Evolutionary conservation across 306 rosid species (phyloP).

Genomic region (Senna siamea): DNA sequence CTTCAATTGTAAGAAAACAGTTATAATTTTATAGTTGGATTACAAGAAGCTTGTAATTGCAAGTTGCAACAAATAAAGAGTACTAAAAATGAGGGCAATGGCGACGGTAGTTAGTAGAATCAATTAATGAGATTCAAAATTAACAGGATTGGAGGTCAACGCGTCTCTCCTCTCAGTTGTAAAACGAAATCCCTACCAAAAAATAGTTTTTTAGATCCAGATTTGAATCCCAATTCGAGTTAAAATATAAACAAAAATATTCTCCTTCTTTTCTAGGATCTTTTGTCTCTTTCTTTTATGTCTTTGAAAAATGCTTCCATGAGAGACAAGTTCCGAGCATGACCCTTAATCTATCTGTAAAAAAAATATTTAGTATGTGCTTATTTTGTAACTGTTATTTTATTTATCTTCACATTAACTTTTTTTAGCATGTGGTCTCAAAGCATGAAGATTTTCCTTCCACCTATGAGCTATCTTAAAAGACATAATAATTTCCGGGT

Average conservation of each 20-base stretch:
- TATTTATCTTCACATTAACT: neutral
- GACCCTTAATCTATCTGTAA: neutral
- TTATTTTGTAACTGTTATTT: too few relatives aligned
- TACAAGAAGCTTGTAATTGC: constrained; percentile 25
- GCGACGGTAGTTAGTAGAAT: too few relatives aligned
- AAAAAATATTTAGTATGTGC: neutral
- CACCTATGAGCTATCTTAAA: neutral
- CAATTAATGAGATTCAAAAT: too few relatives aligned
- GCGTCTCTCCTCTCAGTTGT: neutral
- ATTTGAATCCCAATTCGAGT: neutral
- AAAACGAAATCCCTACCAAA: neutral
- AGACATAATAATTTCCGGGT: neutral
- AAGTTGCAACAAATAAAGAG: constrained; percentile 32
- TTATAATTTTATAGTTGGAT: constrained; percentile 12
- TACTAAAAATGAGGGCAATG: too few relatives aligned
- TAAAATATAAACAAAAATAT: too few relatives aligned
- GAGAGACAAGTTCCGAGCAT: neutral
- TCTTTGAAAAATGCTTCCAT: neutral
- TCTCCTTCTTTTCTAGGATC: neutral
- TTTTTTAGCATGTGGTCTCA: neutral
- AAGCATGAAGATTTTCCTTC: neutral
- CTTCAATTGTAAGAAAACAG: constrained; percentile 26
- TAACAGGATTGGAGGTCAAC: too few relatives aligned
- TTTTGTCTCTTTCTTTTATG: neutral
- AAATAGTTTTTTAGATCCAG: too few relatives aligned